A percentile compares a stretch with the other conserved stretches of the same genome.
phyloP scores from a whole-genome alignment of 2,329 filamentous ascomycete genomes.

The Didymella segeticola region DNA sequence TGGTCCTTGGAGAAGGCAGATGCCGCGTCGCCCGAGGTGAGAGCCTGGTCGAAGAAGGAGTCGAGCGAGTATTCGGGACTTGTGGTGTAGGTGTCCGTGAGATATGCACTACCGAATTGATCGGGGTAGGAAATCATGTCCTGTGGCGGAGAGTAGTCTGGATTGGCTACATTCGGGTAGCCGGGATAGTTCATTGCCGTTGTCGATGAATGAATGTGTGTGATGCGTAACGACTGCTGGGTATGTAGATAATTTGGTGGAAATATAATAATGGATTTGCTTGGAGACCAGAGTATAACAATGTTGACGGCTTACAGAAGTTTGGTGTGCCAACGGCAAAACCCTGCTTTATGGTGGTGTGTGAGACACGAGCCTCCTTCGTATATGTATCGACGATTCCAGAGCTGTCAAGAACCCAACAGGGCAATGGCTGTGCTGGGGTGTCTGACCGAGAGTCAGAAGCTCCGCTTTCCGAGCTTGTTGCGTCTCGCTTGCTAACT shows the following conservation, averaged over 20 bases:
- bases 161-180: slow-evolving; percentile 32
- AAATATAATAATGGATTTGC: slow-evolving; percentile 16
- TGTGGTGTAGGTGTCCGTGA: slow-evolving; percentile 30
- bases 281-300: slow-evolving; percentile 8
- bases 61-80: slow-evolving; percentile 35
- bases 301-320: not conserved
- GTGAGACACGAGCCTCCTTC: slow-evolving; percentile 21
- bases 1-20: slow-evolving; percentile 26
- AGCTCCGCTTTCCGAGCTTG: slow-evolving; percentile 22
- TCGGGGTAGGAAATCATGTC: slow-evolving; percentile 33
- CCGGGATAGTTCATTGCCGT: slow-evolving; percentile 33
- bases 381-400: slow-evolving; percentile 35
- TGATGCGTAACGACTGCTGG: not conserved
- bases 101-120: slow-evolving; percentile 34
- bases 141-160: slow-evolving; percentile 34
- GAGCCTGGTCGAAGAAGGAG: slow-evolving; percentile 39
- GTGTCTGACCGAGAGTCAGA: slow-evolving; percentile 22
- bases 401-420: slow-evolving; percentile 23
- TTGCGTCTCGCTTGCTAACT: slow-evolving; percentile 30
- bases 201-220: slow-evolving; percentile 1
- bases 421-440: slow-evolving; percentile 24
- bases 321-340: not conserved
- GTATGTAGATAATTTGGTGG: slow-evolving; percentile 13
- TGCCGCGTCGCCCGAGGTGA: slow-evolving; percentile 32
- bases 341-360: slow-evolving; percentile 18